Evolutionary conservation across 805 yeast species (phyloP), one percentile per base, ranked within the genome.

Genomic region (Schizosaccharomyces lindneri): DNA sequence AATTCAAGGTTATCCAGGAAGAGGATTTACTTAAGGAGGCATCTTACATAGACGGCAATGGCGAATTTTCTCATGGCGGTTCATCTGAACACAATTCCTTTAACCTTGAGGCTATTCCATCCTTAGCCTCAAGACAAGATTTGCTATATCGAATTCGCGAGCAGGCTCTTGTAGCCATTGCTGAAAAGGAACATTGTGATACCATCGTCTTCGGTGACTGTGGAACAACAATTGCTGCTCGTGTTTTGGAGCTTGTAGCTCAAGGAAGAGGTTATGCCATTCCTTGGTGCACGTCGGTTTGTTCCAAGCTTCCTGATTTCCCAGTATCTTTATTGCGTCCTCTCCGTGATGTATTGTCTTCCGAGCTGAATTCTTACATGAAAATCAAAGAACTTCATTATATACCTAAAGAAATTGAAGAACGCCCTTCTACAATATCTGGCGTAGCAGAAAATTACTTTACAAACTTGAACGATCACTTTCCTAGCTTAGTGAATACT

Each of bases 401-500:
- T 13, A 4, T 31, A 19, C 9, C 27, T 9, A 27, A n/a, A 17
- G 27, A 9, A 57, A 11, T 57, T 6, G 48, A 36, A 27, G 31
- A 39, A 39, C 60, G 60, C 19, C 46, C 48, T 59, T 24, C 63
- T 74, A 2, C 63, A 63, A 9, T 66, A 63, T 83, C 90, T 21
- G 83, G 85, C 66, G 94, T 90, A 60, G 82, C 88, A 1, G 74
- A 80, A 32, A 78, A 81, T 60, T 90, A 90, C 70, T 87, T 87
- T 66, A 76, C 74, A 39, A 75, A 76, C 43, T 80, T 89, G 29
- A 95, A 87, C 67, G 76, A 76, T 5, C 88, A 82, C 17, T 88
- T 88, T 68, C 88, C 95, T 0, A 86, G 90, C 62, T 85, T 90
- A 1, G 88, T 89, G 2, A 84, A 96, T 0, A 89, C 97, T 0